These are phyloP conservation scores for Chlamydomonas asymmetrica DNA, from an alignment of 139 green algal genomes.

Conservation along the genomic window DNA sequence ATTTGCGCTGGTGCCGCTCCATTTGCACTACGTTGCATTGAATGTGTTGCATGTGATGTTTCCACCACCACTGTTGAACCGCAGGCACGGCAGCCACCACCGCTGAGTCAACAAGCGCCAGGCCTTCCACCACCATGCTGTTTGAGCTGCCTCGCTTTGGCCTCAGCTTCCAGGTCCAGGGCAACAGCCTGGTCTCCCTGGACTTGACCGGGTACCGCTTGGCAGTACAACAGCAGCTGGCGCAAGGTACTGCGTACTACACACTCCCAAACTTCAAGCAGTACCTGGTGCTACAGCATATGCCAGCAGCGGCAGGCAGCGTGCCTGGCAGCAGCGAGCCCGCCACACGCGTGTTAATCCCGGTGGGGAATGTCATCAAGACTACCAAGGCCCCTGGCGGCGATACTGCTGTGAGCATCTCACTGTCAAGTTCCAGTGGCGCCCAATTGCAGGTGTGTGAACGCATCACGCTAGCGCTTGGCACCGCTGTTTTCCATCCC, in stretches of 20 bases:
- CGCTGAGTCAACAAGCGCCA: background rate
- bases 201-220: conserved; percentile 43
- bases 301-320: background rate
- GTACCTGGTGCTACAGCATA: conserved; percentile 55
- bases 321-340: background rate
- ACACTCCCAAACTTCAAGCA: conserved; percentile 54
- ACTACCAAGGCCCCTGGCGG: background rate
- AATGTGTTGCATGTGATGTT: too few species aligned
- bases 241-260: too few species aligned
- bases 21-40: too few species aligned
- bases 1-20: too few species aligned
- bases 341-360: background rate
- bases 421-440: background rate
- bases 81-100: background rate
- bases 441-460: background rate
- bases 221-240: background rate
- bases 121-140: conserved; percentile 5
- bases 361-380: too few species aligned
- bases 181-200: background rate
- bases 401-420: background rate
- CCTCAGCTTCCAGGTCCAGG: conserved; percentile 51
- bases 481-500: background rate
- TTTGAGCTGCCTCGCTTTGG: conserved; percentile 54
- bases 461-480: background rate
- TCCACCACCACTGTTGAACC: too few species aligned